A percentile compares a stretch with the other conserved stretches of the same genome.
These are phyloP conservation scores for Ophiostoma sp. DNA, from an alignment of 2,329 filamentous ascomycete genomes.

Conservation along the genomic window DNA sequence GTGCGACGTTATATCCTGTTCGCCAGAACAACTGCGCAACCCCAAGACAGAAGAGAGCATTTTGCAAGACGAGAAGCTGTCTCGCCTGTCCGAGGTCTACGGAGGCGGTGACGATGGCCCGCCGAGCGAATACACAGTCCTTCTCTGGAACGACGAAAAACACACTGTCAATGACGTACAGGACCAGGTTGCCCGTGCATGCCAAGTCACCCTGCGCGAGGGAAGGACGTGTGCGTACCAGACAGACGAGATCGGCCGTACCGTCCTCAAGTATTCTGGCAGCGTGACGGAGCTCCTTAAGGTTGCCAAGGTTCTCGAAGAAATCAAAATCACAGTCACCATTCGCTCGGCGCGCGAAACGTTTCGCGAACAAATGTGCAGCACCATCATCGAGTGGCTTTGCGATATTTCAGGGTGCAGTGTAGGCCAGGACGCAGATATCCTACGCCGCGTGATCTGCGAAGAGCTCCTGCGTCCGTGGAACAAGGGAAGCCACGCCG, in stretches of 20 bases:
- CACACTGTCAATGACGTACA: slow-evolving; percentile 89
- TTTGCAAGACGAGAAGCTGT: slow-evolving; percentile 70
- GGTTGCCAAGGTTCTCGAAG: slow-evolving; percentile 82
- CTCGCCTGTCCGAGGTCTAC: slow-evolving; percentile 69
- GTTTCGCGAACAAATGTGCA: slow-evolving; percentile 96
- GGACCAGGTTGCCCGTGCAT: slow-evolving; percentile 85
- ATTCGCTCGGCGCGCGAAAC: slow-evolving; percentile 90
- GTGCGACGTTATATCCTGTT: slow-evolving; percentile 96
- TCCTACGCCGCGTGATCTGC: slow-evolving; percentile 77
- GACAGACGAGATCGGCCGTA: slow-evolving; percentile 81
- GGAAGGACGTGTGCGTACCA: slow-evolving; percentile 75
- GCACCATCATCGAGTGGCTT: slow-evolving; percentile 95
- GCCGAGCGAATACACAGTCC: slow-evolving; percentile 70
- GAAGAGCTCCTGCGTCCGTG: slow-evolving; percentile 87
- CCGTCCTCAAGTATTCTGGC: slow-evolving; percentile 69
- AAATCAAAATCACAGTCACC: slow-evolving; percentile 93
- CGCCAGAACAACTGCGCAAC: slow-evolving; percentile 86
- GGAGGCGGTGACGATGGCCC: slow-evolving; percentile 63
- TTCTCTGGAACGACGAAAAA: slow-evolving; percentile 98
- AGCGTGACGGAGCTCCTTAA: slow-evolving; percentile 67
- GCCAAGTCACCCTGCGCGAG: slow-evolving; percentile 62
- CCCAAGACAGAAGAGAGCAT: slow-evolving; percentile 80
- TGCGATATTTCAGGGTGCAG: slow-evolving; percentile 86
- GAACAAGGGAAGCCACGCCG: slow-evolving; percentile 77
- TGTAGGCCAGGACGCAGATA: slow-evolving; percentile 70